These are phyloP conservation scores for Cicer yamashitae DNA, from an alignment of 306 rosid genomes.

Conservation along the genomic window DNA sequence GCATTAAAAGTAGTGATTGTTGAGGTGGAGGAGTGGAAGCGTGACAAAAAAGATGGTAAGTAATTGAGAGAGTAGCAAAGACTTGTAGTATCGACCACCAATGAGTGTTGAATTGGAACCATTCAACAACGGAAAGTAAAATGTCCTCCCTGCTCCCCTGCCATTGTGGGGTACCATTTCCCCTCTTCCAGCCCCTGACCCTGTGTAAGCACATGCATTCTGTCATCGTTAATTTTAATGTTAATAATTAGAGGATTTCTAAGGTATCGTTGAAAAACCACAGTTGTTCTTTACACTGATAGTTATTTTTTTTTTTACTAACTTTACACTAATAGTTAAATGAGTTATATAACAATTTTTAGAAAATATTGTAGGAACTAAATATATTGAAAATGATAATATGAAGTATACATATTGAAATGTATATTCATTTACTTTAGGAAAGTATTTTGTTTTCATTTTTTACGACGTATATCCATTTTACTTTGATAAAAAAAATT, in stretches of 20 bases:
- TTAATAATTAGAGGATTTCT: not conserved
- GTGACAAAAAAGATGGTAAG: conserved; percentile 2
- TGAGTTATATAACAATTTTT: not conserved
- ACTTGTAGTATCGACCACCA: not conserved
- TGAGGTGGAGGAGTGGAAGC: not conserved
- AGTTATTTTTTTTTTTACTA: not conserved
- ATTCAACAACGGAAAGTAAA: conserved; percentile 24
- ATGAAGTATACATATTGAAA: too few species aligned
- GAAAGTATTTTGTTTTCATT: too few species aligned
- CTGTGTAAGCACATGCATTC: not conserved
- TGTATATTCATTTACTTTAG: too few species aligned
- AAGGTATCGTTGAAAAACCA: not conserved
- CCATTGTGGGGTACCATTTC: not conserved
- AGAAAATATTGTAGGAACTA: not conserved
- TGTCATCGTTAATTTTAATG: not conserved
- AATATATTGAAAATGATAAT: not conserved
- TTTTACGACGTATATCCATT: too few species aligned
- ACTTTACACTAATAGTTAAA: not conserved
- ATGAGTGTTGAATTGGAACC: conserved; percentile 27
- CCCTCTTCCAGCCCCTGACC: conserved; percentile 5
- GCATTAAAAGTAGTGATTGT: conserved; percentile 12
- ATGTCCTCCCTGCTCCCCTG: not conserved
- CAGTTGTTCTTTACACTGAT: not conserved
- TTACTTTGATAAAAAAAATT: too few species aligned
- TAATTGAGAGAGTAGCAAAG: conserved; percentile 37